Conservation (phyloP, 257 asterid genomes). For the Hygrophila difformis region DNA sequence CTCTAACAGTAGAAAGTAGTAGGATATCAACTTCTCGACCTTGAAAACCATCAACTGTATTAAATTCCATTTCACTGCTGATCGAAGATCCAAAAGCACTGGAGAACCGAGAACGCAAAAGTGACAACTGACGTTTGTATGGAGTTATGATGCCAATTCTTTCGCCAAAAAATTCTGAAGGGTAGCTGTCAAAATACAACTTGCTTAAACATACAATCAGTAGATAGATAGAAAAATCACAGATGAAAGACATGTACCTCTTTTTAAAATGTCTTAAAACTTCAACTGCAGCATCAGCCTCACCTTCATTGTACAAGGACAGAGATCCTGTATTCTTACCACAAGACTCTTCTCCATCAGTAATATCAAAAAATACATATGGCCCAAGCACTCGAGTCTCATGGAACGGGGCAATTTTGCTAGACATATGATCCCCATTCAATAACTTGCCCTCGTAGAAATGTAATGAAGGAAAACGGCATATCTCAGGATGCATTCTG, state of each 20-base stretch:
- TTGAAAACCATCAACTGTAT: slow-evolving; percentile 97
- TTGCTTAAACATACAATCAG: slow-evolving; percentile 11
- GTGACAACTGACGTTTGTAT: slow-evolving; percentile 72
- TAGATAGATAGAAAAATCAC: slow-evolving; percentile 11
- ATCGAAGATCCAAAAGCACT: slow-evolving; percentile 80
- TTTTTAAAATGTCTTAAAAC: slow-evolving; percentile 51
- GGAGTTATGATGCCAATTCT: slow-evolving; percentile 92
- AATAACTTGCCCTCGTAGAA: slow-evolving; percentile 91
- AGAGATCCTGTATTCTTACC: slow-evolving; percentile 62
- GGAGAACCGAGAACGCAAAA: slow-evolving; percentile 70
- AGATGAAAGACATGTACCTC: slow-evolving; percentile 42
- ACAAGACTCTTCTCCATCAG: slow-evolving; percentile 83
- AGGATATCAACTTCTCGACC: slow-evolving; percentile 95
- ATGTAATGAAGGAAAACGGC: slow-evolving; percentile 82
- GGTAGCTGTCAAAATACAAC: slow-evolving; percentile 49
- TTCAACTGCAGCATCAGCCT: slow-evolving; percentile 95
- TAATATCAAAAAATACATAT: slow-evolving; percentile 74
- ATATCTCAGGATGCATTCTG: slow-evolving; percentile 98
- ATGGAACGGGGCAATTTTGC: slow-evolving; percentile 72
- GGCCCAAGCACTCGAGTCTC: slow-evolving; percentile 80
- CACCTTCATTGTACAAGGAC: slow-evolving; percentile 75
- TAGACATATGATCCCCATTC: slow-evolving; percentile 59
- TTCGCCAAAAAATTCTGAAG: slow-evolving; percentile 68
- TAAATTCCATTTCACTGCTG: slow-evolving; percentile 79
- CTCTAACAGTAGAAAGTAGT: slow-evolving; percentile 90